Evolutionary conservation across 2,329 filamentous ascomycete genomes (phyloP).

Genomic region (Pseudogymnoascus sp.): DNA sequence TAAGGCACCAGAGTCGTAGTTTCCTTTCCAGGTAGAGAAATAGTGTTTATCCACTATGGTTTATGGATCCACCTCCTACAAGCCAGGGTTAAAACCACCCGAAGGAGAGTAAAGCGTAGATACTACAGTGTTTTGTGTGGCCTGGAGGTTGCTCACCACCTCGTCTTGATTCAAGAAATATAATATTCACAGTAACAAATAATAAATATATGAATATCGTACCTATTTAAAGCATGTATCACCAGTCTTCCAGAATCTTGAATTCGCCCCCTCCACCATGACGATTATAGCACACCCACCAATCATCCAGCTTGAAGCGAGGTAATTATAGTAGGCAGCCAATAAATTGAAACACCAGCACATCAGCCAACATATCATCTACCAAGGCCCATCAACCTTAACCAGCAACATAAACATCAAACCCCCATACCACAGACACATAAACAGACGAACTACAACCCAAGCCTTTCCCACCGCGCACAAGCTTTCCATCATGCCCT

Average conservation of each 20-base stretch:
- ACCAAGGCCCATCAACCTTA: not conserved
- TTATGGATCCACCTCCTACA: not conserved
- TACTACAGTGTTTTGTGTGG: not conserved
- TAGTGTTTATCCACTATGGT: slow-evolving; percentile 1
- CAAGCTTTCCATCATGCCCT: slow-evolving; percentile 37
- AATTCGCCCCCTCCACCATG: not conserved
- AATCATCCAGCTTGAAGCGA: not conserved
- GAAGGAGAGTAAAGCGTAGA: not conserved
- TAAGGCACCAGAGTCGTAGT: not conserved
- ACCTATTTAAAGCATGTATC: not conserved
- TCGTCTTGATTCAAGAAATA: not conserved
- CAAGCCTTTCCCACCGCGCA: not conserved
- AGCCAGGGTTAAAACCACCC: not conserved
- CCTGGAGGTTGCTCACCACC: not conserved
- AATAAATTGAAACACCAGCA: not conserved
- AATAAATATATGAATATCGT: not conserved
- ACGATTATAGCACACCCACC: not conserved
- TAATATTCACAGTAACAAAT: not conserved
- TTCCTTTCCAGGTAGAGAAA: not conserved
- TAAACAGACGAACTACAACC: not conserved
- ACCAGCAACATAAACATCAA: not conserved
- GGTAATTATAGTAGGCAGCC: slow-evolving; percentile 1
- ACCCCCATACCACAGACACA: not conserved
- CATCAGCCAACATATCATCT: not conserved
- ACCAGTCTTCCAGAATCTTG: not conserved